Percentiles rank a stretch among this genome's conserved stretches.
Evolutionary conservation across 371 early-diverging fungal species (phyloP).

Genomic region (Zopfochytrium polystomum): DNA sequence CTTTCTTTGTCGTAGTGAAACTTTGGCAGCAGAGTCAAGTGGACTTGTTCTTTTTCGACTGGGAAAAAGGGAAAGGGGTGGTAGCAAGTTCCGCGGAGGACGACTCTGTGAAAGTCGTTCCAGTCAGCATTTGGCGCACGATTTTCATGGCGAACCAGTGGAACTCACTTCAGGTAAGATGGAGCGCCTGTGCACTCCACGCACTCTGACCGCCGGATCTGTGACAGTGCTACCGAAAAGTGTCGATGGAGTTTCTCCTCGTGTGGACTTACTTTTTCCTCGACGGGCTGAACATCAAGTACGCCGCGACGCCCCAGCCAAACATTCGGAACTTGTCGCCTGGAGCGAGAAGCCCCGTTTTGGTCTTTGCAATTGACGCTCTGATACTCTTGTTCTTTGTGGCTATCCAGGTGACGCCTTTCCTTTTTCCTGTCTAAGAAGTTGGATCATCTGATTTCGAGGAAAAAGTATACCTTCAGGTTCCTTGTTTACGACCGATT

Average conservation of each 20-base stretch:
- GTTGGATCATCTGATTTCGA: not conserved
- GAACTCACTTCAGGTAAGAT: constrained; percentile 39
- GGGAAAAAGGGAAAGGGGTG: constrained; percentile 45
- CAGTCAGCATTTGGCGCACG: constrained; percentile 52
- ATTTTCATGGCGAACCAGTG: constrained; percentile 53
- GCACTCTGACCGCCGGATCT: constrained; percentile 14
- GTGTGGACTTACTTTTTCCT: constrained; percentile 42
- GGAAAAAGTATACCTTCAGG: constrained; percentile 19
- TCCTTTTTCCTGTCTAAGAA: not conserved
- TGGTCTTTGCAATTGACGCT: constrained; percentile 43
- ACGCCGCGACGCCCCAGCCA: constrained; percentile 42
- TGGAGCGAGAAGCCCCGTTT: constrained; percentile 33
- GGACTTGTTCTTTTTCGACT: constrained; percentile 52
- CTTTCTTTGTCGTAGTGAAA: constrained; percentile 15
- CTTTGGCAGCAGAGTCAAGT: constrained; percentile 43
- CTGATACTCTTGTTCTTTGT: constrained; percentile 35
- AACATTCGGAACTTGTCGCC: constrained; percentile 31
- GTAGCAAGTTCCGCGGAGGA: not conserved
- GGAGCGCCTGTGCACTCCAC: not conserved
- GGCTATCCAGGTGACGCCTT: constrained; percentile 30
- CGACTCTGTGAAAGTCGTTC: constrained; percentile 19
- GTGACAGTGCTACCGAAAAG: constrained; percentile 22
- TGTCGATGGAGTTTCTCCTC: constrained; percentile 40
- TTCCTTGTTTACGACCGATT: constrained; percentile 41
- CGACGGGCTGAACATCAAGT: constrained; percentile 32